phyloP scores from a whole-genome alignment of 202 grass and related monocot genomes.

The Zizania palustris region DNA sequence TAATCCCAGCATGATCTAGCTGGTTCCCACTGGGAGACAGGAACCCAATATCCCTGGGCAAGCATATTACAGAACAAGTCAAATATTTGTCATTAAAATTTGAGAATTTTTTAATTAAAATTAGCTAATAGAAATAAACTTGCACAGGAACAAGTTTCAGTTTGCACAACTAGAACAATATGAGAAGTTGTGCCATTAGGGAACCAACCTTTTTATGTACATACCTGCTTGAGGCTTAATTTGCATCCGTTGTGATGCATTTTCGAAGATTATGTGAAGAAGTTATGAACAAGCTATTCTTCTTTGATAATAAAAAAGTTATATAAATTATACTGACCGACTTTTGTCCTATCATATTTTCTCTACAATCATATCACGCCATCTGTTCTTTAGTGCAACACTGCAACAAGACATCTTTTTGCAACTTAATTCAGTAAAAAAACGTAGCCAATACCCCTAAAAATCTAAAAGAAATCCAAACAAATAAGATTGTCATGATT shows the following conservation, averaged over 20 bases:
- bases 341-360: neutral
- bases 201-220: neutral
- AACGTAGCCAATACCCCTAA: neutral
- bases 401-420: neutral
- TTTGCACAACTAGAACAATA: conserved; percentile 12
- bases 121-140: neutral
- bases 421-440: neutral
- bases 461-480: neutral
- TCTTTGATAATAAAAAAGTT: neutral
- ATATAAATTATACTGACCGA: neutral
- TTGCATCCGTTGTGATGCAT: neutral
- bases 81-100: conserved; percentile 1
- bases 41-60: neutral
- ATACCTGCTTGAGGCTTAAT: neutral
- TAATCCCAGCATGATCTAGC: neutral
- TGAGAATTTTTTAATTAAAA: neutral
- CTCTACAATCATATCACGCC: neutral
- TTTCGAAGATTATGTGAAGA: neutral
- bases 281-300: neutral
- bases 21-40: too few relatives aligned
- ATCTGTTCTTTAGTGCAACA: neutral
- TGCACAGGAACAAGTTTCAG: neutral
- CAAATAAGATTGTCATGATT: neutral
- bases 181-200: neutral
- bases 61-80: neutral